Percentiles rank a stretch among this genome's conserved stretches.
Evolutionary conservation across 2,329 filamentous ascomycete genomes (phyloP).

Genomic region (Aspergillus pseudotamarii): DNA sequence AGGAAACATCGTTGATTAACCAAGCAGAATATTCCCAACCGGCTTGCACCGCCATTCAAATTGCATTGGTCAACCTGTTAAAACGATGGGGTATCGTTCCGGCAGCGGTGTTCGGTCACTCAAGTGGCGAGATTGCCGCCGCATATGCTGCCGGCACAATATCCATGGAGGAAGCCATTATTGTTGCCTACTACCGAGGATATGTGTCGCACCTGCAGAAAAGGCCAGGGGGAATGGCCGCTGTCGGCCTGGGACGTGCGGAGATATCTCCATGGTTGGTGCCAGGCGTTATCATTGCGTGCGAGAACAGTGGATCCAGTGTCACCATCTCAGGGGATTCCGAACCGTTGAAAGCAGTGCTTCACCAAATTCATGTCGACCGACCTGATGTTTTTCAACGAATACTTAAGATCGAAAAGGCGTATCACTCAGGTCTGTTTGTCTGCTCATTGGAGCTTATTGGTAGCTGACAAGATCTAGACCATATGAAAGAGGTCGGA

Average conservation of each 20-base stretch:
- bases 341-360: neutral
- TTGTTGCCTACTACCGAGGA: slow-evolving; percentile 4
- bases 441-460: no score
- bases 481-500: no score
- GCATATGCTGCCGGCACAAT: slow-evolving; percentile 14
- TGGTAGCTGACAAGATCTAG: no score
- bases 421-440: no score
- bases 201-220: slow-evolving; percentile 24
- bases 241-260: slow-evolving; percentile 22
- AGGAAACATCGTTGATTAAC: no score
- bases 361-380: neutral
- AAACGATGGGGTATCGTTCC: slow-evolving; percentile 29
- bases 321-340: slow-evolving; percentile 14
- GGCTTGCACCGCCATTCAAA: slow-evolving; percentile 31
- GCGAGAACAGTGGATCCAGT: slow-evolving; percentile 10
- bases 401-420: no score
- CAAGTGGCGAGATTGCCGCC: slow-evolving; percentile 36
- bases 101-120: slow-evolving; percentile 30
- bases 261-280: neutral
- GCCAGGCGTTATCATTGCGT: slow-evolving; percentile 7
- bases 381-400: no score
- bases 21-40: no score
- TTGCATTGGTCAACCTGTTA: slow-evolving; percentile 35
- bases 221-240: slow-evolving; percentile 29
- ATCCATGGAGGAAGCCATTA: slow-evolving; percentile 15